Percentiles rank a stretch among this genome's conserved stretches.
Evolutionary conservation across 495 filamentous ascomycete species (phyloP).

Genomic region (Penicillium tannophilum): DNA sequence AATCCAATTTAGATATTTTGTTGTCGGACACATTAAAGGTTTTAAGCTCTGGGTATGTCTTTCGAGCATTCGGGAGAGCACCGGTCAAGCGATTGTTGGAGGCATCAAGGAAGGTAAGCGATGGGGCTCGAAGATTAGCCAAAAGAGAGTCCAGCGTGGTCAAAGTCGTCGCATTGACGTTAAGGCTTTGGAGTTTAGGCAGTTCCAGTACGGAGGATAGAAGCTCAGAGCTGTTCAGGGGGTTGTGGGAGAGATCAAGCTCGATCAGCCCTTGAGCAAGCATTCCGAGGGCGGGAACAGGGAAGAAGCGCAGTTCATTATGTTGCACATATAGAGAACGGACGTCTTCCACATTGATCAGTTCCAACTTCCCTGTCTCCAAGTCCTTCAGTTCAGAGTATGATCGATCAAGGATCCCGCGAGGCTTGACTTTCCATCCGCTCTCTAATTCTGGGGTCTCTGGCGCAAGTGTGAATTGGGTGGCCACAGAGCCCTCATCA

Average conservation of each 20-base stretch:
- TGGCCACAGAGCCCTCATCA: conserved; percentile 48
- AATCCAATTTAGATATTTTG: conserved; percentile 66
- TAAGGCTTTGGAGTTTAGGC: conserved; percentile 73
- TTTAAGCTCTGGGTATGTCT: conserved; percentile 64
- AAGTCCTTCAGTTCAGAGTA: conserved; percentile 59
- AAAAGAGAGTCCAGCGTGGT: conserved; percentile 64
- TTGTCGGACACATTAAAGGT: conserved; percentile 77
- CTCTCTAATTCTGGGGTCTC: conserved; percentile 37
- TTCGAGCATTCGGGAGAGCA: conserved; percentile 58
- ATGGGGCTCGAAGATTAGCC: conserved; percentile 65
- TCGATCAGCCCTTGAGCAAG: conserved; percentile 69
- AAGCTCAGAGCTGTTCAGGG: conserved; percentile 64
- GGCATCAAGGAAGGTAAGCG: conserved; percentile 73
- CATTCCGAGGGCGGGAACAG: conserved; percentile 60
- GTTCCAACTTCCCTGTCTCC: conserved; percentile 46
- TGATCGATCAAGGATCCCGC: conserved; percentile 73
- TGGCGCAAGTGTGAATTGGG: conserved; percentile 48
- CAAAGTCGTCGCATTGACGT: conserved; percentile 68
- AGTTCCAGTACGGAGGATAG: conserved; percentile 61
- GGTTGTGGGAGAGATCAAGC: conserved; percentile 80
- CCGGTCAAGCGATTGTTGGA: conserved; percentile 74
- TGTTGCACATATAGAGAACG: conserved; percentile 68
- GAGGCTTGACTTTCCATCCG: conserved; percentile 66
- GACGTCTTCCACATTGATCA: conserved; percentile 48
- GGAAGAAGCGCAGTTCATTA: conserved; percentile 72